Base-by-base conservation (phyloP, 139 green algal species). In the Protoeuglena noctilucae region DNA sequence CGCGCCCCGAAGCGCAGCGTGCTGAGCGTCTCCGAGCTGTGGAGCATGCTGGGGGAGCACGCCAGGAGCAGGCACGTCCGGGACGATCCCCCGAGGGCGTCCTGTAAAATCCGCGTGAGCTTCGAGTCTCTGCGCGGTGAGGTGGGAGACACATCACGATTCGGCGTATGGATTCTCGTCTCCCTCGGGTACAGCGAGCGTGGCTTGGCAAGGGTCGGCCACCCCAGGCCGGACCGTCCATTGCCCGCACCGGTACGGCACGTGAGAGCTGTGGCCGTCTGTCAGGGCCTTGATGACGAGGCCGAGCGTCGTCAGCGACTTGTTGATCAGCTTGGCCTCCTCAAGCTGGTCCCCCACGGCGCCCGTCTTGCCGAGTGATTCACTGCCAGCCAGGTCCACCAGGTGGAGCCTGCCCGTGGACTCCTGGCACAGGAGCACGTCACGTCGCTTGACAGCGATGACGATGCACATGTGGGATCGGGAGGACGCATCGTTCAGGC, bases 281-380 rank as follows among this genome's bases (percentile, higher is more conserved):
- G 39, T 58, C 5, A 58, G 39, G n/a, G 52, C 52, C 48, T 53
- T 53, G 48, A 53, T 53, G 6, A 51, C 40, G 25, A 43, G 34
- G 43, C 84, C 82, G 14, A 93, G 74, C 3, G 82, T 72, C 17
- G 53, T 74, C 3, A 93, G 70, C 48, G 62, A 79, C 57, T 74
- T 83, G 74, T 93, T 93, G 74, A 93, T 93, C 62, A 78, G 60
- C 58, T 88, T 76, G 14, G 82, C 80, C 71, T 93, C 84, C 45
- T 82, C 69, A 26, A 93, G 61, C 27, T 77, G 80, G 25, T 89
- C 72, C 2, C 79, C 81, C 69, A 61, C n/a, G 29, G 59, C 56
- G 48, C 60, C 45, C 4, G 58, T 78, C 55, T 62, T 71, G 39
- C 34, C 52, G 46, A 64, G 31, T 29, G 55, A 54, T 56, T 75